These are phyloP conservation scores for Populus simonii DNA, from an alignment of 345 rosid genomes.

Conservation along the genomic window DNA sequence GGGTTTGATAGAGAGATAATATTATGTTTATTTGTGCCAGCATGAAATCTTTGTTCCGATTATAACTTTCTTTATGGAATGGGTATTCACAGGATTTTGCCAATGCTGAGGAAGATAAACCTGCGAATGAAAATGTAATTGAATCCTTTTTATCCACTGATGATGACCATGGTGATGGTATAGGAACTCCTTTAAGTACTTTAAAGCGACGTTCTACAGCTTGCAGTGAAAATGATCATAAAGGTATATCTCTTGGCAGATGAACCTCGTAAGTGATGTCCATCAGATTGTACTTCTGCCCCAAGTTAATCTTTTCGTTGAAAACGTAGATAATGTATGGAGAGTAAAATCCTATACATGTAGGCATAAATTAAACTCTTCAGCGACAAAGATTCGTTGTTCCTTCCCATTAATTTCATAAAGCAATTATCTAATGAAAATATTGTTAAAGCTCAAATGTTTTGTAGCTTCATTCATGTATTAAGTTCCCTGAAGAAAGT, in stretches of 20 bases:
- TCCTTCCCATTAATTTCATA: too few species aligned
- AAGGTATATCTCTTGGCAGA: constrained; percentile 18
- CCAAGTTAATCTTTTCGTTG: too few species aligned
- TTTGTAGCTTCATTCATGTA: too few species aligned
- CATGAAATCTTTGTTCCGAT: not conserved
- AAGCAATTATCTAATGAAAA: too few species aligned
- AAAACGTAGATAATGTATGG: too few species aligned
- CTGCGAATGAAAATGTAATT: constrained; percentile 11
- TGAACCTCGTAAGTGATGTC: not conserved
- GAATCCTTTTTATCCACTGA: constrained; percentile 17
- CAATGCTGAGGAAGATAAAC: constrained; percentile 16
- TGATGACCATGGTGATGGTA: constrained; percentile 3
- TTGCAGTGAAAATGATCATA: constrained; percentile 4
- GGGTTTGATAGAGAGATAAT: not conserved
- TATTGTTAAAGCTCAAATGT: too few species aligned
- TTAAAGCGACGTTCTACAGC: constrained; percentile 7
- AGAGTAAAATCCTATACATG: too few species aligned
- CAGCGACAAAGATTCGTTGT: too few species aligned
- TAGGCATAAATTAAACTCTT: too few species aligned
- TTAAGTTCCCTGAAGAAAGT: too few species aligned
- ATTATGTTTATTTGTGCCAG: not conserved
- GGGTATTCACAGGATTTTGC: constrained; percentile 15
- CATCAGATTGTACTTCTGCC: not conserved
- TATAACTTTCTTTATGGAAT: constrained; percentile 11
- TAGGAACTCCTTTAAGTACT: constrained; percentile 11